These are phyloP conservation scores for Ustilago trichophora DNA, from an alignment of 1,284 basidiomycete genomes.

Conservation along the genomic window DNA sequence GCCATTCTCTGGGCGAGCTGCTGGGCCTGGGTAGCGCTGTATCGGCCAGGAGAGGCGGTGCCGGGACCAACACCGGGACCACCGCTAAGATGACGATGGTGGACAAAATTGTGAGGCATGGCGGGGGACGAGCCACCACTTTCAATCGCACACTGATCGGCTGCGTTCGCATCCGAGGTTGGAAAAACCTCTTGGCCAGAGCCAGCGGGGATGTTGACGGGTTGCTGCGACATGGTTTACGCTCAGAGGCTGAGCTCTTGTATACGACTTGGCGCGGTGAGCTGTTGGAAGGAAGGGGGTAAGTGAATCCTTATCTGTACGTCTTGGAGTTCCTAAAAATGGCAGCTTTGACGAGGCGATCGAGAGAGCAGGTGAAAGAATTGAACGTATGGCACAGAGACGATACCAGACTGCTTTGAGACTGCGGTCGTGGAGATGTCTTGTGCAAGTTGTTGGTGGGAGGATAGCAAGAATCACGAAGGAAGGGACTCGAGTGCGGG, in stretches of 20 bases:
- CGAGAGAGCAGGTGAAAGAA: no score
- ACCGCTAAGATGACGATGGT: conserved; percentile 72
- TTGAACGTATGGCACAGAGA: no score
- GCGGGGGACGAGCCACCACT: conserved; percentile 28
- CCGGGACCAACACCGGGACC: conserved; percentile 46
- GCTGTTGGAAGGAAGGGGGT: no score
- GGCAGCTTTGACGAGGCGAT: no score
- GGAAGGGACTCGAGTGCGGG: not conserved
- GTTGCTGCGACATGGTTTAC: conserved; percentile 24
- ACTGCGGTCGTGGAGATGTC: no score
- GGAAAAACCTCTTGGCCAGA: not conserved
- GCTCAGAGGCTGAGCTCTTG: no score
- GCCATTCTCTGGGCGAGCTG: conserved; percentile 35
- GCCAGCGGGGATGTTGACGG: conserved; percentile 27
- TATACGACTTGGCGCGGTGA: no score
- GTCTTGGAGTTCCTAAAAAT: no score
- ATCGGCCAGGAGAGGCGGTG: conserved; percentile 40
- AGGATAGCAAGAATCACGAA: no score
- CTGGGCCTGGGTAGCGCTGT: conserved; percentile 38
- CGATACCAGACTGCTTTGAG: no score
- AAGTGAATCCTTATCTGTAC: no score
- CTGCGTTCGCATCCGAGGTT: conserved; percentile 1
- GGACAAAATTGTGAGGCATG: conserved; percentile 70
- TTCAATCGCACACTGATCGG: conserved; percentile 33
- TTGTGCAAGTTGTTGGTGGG: no score